These are phyloP conservation scores for Moesziomyces sp. DNA, from an alignment of 1,284 basidiomycete species.

Conservation along the genomic window DNA sequence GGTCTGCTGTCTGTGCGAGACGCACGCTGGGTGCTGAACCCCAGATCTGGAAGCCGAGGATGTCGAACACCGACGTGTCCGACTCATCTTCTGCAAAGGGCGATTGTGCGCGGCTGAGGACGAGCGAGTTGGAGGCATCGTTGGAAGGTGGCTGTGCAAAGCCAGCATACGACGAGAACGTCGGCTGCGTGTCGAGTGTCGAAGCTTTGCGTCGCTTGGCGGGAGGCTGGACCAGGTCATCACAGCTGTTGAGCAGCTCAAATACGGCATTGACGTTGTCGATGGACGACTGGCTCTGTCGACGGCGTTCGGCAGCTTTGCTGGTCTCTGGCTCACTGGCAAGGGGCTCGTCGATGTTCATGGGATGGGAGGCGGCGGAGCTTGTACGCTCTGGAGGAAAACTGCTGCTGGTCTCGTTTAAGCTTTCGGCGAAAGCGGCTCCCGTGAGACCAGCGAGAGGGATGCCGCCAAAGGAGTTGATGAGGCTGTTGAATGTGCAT, in stretches of 20 bases:
- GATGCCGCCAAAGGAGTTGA: constrained; percentile 44
- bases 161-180: constrained; percentile 7
- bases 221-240: neutral
- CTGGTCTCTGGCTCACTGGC: constrained; percentile 1
- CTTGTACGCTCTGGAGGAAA: neutral
- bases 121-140: constrained; percentile 5
- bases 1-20: constrained; percentile 23
- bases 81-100: constrained; percentile 12
- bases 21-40: constrained; percentile 28
- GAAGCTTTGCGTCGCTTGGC: constrained; percentile 20
- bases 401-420: constrained; percentile 17
- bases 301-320: neutral
- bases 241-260: constrained; percentile 21
- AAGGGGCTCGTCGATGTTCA: neutral
- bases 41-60: constrained; percentile 44
- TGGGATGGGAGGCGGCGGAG: neutral
- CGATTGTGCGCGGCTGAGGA: constrained; percentile 34
- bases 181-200: neutral
- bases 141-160: constrained; percentile 4
- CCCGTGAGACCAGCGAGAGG: constrained; percentile 29
- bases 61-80: constrained; percentile 20
- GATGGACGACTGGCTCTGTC: constrained; percentile 5
- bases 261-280: constrained; percentile 28
- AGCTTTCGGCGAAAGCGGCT: constrained; percentile 34
- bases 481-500: constrained; percentile 48